Evolutionary conservation across 495 filamentous ascomycete genomes (phyloP).

Genomic region (Elaphomyces granulatus): DNA sequence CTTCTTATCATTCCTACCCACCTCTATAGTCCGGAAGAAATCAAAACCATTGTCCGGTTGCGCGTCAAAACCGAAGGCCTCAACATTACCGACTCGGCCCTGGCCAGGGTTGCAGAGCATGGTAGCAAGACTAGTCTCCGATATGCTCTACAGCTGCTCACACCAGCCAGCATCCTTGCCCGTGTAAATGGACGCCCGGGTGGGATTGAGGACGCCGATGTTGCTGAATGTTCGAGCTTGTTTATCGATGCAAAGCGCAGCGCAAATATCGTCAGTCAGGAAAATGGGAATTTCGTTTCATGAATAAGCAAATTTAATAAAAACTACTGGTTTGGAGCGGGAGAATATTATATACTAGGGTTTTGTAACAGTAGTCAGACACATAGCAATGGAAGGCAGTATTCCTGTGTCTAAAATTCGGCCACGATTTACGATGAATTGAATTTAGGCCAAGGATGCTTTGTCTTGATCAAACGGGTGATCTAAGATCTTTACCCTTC

Average conservation of each 20-base stretch:
- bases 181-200: conserved; percentile 51
- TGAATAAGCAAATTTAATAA: conserved; percentile 12
- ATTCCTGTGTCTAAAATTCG: no score
- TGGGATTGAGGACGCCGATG: conserved; percentile 67
- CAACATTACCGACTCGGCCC: conserved; percentile 61
- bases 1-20: conserved; percentile 91
- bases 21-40: conserved; percentile 70
- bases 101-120: conserved; percentile 71
- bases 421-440: no score
- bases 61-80: conserved; percentile 71
- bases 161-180: conserved; percentile 65
- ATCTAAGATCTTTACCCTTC: no score
- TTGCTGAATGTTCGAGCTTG: conserved; percentile 76
- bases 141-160: conserved; percentile 83
- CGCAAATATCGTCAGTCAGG: conserved; percentile 52
- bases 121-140: conserved; percentile 77
- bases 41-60: conserved; percentile 74
- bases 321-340: conserved; percentile 1
- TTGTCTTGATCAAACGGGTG: no score
- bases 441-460: no score
- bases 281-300: conserved; percentile 47
- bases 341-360: neutral
- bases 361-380: conserved; percentile 1
- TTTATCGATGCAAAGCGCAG: conserved; percentile 85
- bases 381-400: no score